A percentile compares a stretch with the other conserved stretches of the same genome.
phyloP scores from a whole-genome alignment of 1,284 basidiomycete genomes.

The Salmacisia buchloeana region DNA sequence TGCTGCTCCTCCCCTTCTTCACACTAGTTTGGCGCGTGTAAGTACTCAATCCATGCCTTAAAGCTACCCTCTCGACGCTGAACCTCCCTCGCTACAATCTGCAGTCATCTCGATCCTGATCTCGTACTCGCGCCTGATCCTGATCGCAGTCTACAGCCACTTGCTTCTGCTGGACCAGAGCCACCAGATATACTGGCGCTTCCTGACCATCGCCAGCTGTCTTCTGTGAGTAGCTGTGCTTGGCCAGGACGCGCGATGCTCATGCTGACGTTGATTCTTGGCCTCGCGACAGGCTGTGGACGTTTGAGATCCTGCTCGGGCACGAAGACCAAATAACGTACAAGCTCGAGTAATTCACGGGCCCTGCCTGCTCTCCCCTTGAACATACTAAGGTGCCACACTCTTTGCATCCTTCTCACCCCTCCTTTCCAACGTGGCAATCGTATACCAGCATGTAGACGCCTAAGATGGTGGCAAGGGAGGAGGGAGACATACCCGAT shows the following conservation, averaged over 20 bases:
- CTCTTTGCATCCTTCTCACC: too few species aligned
- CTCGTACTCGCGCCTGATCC: slow-evolving; percentile 40
- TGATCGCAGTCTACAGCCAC: slow-evolving; percentile 48
- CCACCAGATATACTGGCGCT: slow-evolving; percentile 47
- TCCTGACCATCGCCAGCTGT: slow-evolving; percentile 44
- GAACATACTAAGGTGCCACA: too few species aligned
- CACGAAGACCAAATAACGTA: slow-evolving; percentile 1
- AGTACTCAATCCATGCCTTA: not conserved
- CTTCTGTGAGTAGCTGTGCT: slow-evolving; percentile 11
- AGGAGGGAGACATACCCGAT: too few species aligned
- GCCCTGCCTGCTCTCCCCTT: not conserved
- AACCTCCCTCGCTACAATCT: not conserved
- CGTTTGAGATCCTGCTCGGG: not conserved
- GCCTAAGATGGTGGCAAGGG: too few species aligned
- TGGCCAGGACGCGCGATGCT: not conserved
- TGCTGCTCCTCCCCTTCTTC: not conserved
- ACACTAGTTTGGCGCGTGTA: not conserved
- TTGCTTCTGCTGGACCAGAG: slow-evolving; percentile 44
- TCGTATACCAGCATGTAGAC: too few species aligned
- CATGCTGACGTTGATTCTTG: not conserved
- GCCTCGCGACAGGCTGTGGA: not conserved
- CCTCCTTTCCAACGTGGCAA: too few species aligned
- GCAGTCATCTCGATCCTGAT: slow-evolving; percentile 33
- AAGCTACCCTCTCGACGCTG: not conserved
- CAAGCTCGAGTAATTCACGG: not conserved